Evolutionary conservation across 2,329 filamentous ascomycete species (phyloP).

Genomic region (Hypoxylon sp.): DNA sequence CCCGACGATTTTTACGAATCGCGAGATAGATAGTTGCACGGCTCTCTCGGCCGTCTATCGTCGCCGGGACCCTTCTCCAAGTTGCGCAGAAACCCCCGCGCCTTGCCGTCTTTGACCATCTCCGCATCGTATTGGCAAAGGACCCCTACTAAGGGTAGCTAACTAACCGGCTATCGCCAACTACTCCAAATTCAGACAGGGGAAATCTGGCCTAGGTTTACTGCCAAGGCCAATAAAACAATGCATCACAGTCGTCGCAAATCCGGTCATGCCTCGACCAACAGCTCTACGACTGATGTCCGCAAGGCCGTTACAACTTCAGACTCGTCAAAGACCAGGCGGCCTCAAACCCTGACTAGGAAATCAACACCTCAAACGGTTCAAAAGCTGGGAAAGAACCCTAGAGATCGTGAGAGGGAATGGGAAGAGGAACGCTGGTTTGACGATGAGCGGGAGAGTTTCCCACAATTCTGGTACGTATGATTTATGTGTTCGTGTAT

Average conservation of each 20-base stretch:
- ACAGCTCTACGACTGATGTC: conserved; percentile 69
- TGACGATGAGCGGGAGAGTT: conserved; percentile 73
- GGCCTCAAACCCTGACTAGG: conserved; percentile 62
- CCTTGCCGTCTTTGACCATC: conserved; percentile 42
- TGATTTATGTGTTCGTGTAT: conserved; percentile 28
- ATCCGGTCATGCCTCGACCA: conserved; percentile 68
- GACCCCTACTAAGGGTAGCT: conserved; percentile 41
- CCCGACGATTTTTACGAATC: conserved; percentile 18
- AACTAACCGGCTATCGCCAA: conserved; percentile 28
- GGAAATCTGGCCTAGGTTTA: conserved; percentile 29
- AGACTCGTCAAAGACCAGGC: conserved; percentile 65
- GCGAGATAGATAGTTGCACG: conserved; percentile 29
- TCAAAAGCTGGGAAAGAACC: conserved; percentile 67
- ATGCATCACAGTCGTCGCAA: conserved; percentile 73
- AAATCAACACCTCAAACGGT: conserved; percentile 59
- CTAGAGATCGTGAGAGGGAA: conserved; percentile 67
- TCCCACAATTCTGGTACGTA: conserved; percentile 76
- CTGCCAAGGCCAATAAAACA: conserved; percentile 49
- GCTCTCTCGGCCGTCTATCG: conserved; percentile 20
- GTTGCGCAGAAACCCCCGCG: conserved; percentile 37
- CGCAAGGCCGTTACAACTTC: conserved; percentile 65
- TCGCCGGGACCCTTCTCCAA: conserved; percentile 30
- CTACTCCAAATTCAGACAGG: conserved; percentile 35
- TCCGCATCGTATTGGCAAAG: conserved; percentile 41
- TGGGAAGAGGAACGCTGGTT: conserved; percentile 65